Percentiles rank a stretch among this genome's conserved stretches.
Evolutionary conservation across 2,329 filamentous ascomycete genomes (phyloP).

Genomic region (Hypoxylon sp.): DNA sequence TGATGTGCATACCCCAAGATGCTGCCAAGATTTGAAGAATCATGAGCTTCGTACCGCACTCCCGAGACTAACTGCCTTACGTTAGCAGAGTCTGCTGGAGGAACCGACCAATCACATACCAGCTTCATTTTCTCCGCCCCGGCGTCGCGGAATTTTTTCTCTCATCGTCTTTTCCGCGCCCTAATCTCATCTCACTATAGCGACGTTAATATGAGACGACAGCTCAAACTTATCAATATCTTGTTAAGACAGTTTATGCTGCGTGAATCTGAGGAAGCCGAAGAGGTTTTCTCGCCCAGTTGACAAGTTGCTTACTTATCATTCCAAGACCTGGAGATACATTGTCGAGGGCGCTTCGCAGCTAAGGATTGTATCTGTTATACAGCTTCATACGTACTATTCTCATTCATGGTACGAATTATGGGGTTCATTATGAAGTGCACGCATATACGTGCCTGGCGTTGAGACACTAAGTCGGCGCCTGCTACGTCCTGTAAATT

Average conservation of each 20-base stretch:
- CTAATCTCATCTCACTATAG: conserved; percentile 26
- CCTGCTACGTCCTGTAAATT: conserved; percentile 50
- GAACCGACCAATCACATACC: conserved; percentile 25
- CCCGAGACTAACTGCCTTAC: conserved; percentile 41
- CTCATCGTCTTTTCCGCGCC: conserved; percentile 35
- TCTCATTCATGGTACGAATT: conserved; percentile 45
- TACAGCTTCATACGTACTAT: conserved; percentile 32
- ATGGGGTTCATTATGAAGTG: conserved; percentile 44
- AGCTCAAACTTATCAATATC: conserved; percentile 25
- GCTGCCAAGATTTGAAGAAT: conserved; percentile 38
- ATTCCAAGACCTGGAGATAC: conserved; percentile 29
- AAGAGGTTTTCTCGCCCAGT: conserved; percentile 9
- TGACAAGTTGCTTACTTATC: conserved; percentile 34
- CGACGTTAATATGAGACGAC: conserved; percentile 8
- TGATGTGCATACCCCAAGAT: conserved; percentile 35
- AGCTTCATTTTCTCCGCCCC: conserved; percentile 31
- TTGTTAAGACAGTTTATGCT: conserved; percentile 12
- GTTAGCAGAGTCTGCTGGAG: conserved; percentile 31
- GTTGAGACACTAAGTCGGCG: conserved; percentile 45
- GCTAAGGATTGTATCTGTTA: conserved; percentile 24
- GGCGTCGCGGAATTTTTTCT: conserved; percentile 37
- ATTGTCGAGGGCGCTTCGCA: conserved; percentile 34
- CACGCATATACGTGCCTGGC: conserved; percentile 45
- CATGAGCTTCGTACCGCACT: conserved; percentile 43
- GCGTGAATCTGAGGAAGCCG: conserved; percentile 20